Evolutionary conservation across 805 yeast genomes (phyloP).

Genomic region (Martiniozyma abietophila): DNA sequence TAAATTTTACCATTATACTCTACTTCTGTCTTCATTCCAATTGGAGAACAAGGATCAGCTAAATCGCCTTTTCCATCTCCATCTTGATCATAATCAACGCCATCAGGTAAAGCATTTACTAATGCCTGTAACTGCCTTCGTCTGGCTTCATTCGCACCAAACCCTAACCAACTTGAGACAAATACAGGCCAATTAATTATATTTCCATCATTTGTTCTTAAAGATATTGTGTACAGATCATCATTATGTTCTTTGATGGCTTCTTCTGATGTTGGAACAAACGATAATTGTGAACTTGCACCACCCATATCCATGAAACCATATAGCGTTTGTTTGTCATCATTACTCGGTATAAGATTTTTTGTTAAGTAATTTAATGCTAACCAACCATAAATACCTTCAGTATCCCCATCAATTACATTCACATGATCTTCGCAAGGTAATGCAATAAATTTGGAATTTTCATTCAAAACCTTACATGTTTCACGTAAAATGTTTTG

Average conservation of each 20-base stretch:
- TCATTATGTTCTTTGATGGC: slow-evolving; percentile 60
- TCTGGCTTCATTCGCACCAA: slow-evolving; percentile 94
- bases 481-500: slow-evolving; percentile 45
- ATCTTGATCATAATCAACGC: slow-evolving; percentile 33
- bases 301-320: slow-evolving; percentile 99
- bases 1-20: slow-evolving; percentile 38
- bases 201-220: slow-evolving; percentile 64
- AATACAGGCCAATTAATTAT: slow-evolving; percentile 74
- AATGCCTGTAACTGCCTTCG: slow-evolving; percentile 54
- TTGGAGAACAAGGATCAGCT: slow-evolving; percentile 76
- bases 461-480: slow-evolving; percentile 45
- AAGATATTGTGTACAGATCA: slow-evolving; percentile 56
- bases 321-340: slow-evolving; percentile 35
- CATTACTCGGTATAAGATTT: slow-evolving; percentile 42
- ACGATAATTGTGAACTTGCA: slow-evolving; percentile 93
- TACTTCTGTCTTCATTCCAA: slow-evolving; percentile 43
- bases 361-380: slow-evolving; percentile 80
- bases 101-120: slow-evolving; percentile 39
- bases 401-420: slow-evolving; percentile 89
- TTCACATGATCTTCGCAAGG: slow-evolving; percentile 66
- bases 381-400: slow-evolving; percentile 94
- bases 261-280: slow-evolving; percentile 61
- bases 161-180: slow-evolving; percentile 95
- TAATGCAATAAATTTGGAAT: slow-evolving; percentile 47
- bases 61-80: slow-evolving; percentile 40